Percentiles rank a stretch among this genome's conserved stretches.
Evolutionary conservation across 2,329 filamentous ascomycete species (phyloP).

Genomic region (Fusarium penzigii): DNA sequence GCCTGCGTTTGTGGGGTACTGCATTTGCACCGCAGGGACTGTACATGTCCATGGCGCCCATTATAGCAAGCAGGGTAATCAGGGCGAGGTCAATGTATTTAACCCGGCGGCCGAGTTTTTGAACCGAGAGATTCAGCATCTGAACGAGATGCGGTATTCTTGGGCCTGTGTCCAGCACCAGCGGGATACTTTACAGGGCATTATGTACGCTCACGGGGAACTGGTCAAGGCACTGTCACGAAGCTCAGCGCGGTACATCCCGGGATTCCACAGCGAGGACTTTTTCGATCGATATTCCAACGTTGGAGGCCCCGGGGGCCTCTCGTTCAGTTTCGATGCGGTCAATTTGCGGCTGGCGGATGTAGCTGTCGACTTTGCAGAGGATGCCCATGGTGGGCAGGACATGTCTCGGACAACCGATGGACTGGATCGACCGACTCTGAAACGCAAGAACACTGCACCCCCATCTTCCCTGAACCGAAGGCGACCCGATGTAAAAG

Average conservation of each 20-base stretch:
- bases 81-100: slow-evolving; percentile 63
- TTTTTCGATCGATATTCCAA: slow-evolving; percentile 80
- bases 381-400: slow-evolving; percentile 55
- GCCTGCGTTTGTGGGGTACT: slow-evolving; percentile 85
- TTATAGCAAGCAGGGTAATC: slow-evolving; percentile 59
- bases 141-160: slow-evolving; percentile 71
- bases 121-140: slow-evolving; percentile 75
- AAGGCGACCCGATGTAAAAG: slow-evolving; percentile 42
- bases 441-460: slow-evolving; percentile 53
- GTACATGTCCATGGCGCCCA: slow-evolving; percentile 86
- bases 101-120: slow-evolving; percentile 66
- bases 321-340: slow-evolving; percentile 67
- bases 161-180: slow-evolving; percentile 83
- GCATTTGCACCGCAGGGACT: slow-evolving; percentile 81
- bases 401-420: slow-evolving; percentile 43
- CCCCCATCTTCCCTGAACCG: slow-evolving; percentile 38
- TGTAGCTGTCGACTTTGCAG: slow-evolving; percentile 59
- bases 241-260: slow-evolving; percentile 68
- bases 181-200: slow-evolving; percentile 72
- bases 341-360: slow-evolving; percentile 73
- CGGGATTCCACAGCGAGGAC: slow-evolving; percentile 82
- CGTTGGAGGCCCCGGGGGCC: slow-evolving; percentile 58
- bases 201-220: slow-evolving; percentile 78
- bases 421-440: slow-evolving; percentile 36
- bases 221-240: slow-evolving; percentile 72